phyloP scores from a whole-genome alignment of 148 eudicot genomes.

The Vaccinium corymbosum region DNA sequence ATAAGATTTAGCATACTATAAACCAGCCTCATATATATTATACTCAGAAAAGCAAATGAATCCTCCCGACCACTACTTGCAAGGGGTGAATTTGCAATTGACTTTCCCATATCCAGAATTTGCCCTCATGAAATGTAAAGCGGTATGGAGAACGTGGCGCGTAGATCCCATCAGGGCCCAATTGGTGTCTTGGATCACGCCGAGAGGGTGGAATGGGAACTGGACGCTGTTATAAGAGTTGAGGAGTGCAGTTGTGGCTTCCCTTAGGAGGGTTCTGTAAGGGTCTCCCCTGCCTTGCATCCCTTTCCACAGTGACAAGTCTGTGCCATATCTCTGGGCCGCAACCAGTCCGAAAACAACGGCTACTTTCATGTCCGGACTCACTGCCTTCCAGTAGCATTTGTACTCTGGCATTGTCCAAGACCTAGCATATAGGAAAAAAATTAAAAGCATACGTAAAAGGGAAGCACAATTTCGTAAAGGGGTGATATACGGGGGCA shows the following conservation, averaged over 20 bases:
- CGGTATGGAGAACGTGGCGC: slow-evolving; percentile 53
- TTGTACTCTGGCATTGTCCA: slow-evolving; percentile 76
- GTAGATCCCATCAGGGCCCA: slow-evolving; percentile 53
- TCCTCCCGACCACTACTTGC: slow-evolving; percentile 30
- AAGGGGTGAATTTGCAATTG: slow-evolving; percentile 57
- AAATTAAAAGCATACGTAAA: not conserved
- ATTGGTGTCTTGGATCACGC: slow-evolving; percentile 46
- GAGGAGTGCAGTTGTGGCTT: slow-evolving; percentile 70
- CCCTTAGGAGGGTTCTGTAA: slow-evolving; percentile 76
- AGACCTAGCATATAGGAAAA: slow-evolving; percentile 30
- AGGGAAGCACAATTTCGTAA: too few species aligned
- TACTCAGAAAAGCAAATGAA: not conserved
- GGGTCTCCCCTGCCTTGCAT: slow-evolving; percentile 73
- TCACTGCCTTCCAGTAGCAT: slow-evolving; percentile 74
- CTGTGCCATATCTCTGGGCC: slow-evolving; percentile 52
- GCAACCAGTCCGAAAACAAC: slow-evolving; percentile 67
- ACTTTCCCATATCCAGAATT: slow-evolving; percentile 53
- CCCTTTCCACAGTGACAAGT: slow-evolving; percentile 44
- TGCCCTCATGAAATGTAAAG: slow-evolving; percentile 66
- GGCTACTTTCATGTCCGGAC: slow-evolving; percentile 62
- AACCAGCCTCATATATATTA: not conserved
- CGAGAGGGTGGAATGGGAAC: slow-evolving; percentile 55
- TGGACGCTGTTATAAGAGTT: slow-evolving; percentile 67
- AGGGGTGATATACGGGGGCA: too few species aligned
- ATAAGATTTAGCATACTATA: not conserved